Conservation (phyloP, 495 filamentous ascomycete genomes). For the Niebla homalea region DNA sequence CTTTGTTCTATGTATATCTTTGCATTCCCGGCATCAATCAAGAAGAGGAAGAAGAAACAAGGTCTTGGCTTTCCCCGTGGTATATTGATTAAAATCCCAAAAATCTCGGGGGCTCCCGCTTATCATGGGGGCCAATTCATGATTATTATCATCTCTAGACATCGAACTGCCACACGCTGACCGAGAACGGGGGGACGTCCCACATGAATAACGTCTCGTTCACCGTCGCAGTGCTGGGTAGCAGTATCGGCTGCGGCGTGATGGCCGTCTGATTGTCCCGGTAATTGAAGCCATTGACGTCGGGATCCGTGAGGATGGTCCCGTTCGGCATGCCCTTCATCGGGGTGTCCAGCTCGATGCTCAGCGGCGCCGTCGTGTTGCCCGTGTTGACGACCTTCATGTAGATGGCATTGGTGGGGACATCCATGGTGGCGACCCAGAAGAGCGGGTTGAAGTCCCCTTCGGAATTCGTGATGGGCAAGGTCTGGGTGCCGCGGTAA, state of each 20-base stretch:
- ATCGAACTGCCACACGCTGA: neutral
- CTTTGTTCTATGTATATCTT: too few species aligned
- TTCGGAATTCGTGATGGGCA: conserved; percentile 31
- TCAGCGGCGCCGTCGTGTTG: conserved; percentile 23
- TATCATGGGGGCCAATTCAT: too few species aligned
- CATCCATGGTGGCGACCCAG: conserved; percentile 39
- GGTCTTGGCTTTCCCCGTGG: too few species aligned
- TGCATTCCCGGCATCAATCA: too few species aligned
- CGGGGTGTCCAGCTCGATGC: conserved; percentile 18
- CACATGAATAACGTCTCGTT: neutral
- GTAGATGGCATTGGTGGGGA: conserved; percentile 24
- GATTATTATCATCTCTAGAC: neutral
- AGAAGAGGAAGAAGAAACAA: too few species aligned
- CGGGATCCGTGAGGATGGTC: conserved; percentile 25
- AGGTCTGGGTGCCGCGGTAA: conserved; percentile 41
- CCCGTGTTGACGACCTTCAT: conserved; percentile 16
- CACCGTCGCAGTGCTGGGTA: neutral
- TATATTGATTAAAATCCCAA: too few species aligned
- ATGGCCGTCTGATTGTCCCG: conserved; percentile 13
- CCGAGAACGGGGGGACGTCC: neutral
- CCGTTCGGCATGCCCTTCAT: conserved; percentile 22
- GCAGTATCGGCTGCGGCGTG: neutral
- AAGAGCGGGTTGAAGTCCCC: conserved; percentile 40
- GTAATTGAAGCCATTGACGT: conserved; percentile 26
- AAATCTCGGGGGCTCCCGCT: too few species aligned